Base-by-base conservation (phyloP, 352 stramenopile genomes). In the Pythium pyrilobum region DNA sequence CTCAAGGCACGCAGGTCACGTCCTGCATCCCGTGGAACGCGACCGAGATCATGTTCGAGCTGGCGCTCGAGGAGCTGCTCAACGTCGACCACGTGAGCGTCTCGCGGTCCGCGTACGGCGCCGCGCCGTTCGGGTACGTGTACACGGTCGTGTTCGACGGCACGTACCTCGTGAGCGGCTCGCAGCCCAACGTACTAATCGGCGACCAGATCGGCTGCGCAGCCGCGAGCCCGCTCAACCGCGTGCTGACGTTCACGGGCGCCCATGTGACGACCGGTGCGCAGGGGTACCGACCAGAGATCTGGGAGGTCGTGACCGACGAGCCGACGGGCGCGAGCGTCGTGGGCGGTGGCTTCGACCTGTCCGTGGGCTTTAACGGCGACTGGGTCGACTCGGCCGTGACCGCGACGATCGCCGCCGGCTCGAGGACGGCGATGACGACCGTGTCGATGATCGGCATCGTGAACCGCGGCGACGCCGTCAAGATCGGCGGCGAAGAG, bases 71-170 rank as follows among this genome's bases (percentile, higher is more conserved):
- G 29, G 66, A 87, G 47, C 66, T 92, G 18, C 41, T 62, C 5
- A 86, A 82, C 43, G 55, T 92, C 32, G 82, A 92, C 52, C 71
- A 58, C 18, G 79, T 92, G 10, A 66, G 47, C 5, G 77, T 92
- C 6, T 68, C 72, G 9, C 70, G 74, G 15, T 89, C 82, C 1
- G 47, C 32, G 15, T 82, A 77, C 48, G 65, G 63, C 36, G 62
- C 70, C 0, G 69, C 63, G 5, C 67, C 64, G 47, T 85, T 81
- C 33, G 79, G 77, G 13, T 90, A 72, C 50, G 69, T 87, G 32
- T 92, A 92, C 56, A 78, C 72, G 2, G 55, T 92, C 29, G 69
- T 69, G n/a, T 92, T 92, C 31, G 69, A 81, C 49, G 79, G 80
- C 24, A 52, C 55, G 42, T 79, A 83, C 54, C 58, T 92, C 3